Evolutionary conservation across 1,284 basidiomycete species (phyloP).

Genomic region (Marasmius sp.): DNA sequence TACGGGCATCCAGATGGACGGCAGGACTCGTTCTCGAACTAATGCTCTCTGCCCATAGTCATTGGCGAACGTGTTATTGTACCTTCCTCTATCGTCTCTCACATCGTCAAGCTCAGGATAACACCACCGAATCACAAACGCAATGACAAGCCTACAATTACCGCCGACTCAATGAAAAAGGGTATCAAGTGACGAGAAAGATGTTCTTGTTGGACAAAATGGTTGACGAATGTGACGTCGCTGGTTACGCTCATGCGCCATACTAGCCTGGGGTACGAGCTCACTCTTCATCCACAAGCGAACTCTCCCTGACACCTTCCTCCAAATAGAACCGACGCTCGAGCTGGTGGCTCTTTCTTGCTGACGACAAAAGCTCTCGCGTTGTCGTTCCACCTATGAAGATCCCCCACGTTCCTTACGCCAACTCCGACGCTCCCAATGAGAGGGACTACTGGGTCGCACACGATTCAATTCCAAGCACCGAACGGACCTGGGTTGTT

Average conservation of each 20-base stretch:
- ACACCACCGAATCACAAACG: slow-evolving; percentile 42
- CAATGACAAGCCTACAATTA: slow-evolving; percentile 28
- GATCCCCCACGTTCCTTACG: slow-evolving; percentile 79
- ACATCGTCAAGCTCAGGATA: slow-evolving; percentile 82
- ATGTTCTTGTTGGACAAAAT: slow-evolving; percentile 67
- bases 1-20: slow-evolving; percentile 98
- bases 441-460: slow-evolving; percentile 75
- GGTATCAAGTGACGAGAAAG: slow-evolving; percentile 56
- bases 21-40: slow-evolving; percentile 54
- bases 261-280: slow-evolving; percentile 81
- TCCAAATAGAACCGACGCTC: slow-evolving; percentile 71
- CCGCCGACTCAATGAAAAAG: slow-evolving; percentile 45
- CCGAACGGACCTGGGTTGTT: slow-evolving; percentile 81
- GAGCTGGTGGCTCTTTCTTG: slow-evolving; percentile 89
- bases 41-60: slow-evolving; percentile 48
- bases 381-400: slow-evolving; percentile 91
- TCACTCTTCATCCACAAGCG: slow-evolving; percentile 5
- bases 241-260: slow-evolving; percentile 85
- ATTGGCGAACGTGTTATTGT: slow-evolving; percentile 89
- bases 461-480: slow-evolving; percentile 94
- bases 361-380: slow-evolving; percentile 87
- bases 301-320: not conserved
- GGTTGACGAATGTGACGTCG: slow-evolving; percentile 35
- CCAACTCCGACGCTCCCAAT: slow-evolving; percentile 46
- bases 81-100: slow-evolving; percentile 87